These are phyloP conservation scores for Lentithecium fluviatile DNA, from an alignment of 495 filamentous ascomycete genomes.

Conservation along the genomic window DNA sequence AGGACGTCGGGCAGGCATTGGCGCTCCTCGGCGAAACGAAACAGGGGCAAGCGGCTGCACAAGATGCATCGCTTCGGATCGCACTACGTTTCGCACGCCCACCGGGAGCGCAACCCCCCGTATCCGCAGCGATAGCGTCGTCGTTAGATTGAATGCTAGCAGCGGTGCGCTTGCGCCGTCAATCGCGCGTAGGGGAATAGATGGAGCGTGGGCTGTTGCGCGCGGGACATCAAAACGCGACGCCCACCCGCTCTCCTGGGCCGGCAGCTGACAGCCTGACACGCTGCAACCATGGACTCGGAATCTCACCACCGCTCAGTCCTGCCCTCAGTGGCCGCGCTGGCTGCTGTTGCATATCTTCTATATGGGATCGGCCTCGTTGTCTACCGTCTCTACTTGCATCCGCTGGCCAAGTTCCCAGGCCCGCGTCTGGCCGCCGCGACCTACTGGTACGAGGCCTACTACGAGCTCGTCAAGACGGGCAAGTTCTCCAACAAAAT, in stretches of 20 bases:
- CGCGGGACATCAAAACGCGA: too few relatives aligned
- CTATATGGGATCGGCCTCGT: constrained; percentile 3
- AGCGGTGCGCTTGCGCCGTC: too few relatives aligned
- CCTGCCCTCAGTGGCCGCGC: neutral
- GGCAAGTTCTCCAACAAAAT: constrained; percentile 48
- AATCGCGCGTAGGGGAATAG: neutral
- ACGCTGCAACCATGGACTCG: constrained; percentile 11
- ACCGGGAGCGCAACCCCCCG: too few relatives aligned
- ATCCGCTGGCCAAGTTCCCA: constrained; percentile 39
- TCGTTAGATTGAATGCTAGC: too few relatives aligned
- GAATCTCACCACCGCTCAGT: neutral
- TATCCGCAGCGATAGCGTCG: too few relatives aligned
- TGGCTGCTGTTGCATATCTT: neutral
- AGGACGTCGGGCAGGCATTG: too few relatives aligned
- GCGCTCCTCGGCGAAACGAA: too few relatives aligned
- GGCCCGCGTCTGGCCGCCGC: constrained; percentile 37
- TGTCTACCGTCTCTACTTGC: constrained; percentile 35
- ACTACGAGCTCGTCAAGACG: constrained; percentile 47
- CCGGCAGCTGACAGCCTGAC: neutral
- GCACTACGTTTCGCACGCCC: too few relatives aligned
- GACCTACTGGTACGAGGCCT: constrained; percentile 41
- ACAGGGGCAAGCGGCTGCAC: too few relatives aligned
- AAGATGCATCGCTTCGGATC: too few relatives aligned
- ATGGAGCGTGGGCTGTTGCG: too few relatives aligned
- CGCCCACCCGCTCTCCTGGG: neutral